These are phyloP conservation scores for Jamesozyma rosinii DNA, from an alignment of 805 yeast genomes.

Conservation along the genomic window DNA sequence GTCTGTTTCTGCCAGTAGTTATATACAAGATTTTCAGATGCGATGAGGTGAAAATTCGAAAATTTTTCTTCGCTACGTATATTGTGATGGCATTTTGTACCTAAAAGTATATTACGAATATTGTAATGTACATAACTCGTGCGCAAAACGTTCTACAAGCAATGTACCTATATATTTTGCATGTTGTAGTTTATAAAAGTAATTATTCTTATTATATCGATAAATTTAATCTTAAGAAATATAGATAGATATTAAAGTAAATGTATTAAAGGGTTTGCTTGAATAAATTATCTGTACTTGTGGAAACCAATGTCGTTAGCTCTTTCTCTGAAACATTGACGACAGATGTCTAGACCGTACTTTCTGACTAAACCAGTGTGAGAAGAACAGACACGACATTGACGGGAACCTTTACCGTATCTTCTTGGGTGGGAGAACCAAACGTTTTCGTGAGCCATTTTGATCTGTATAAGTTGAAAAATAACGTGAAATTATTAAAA, in stretches of 20 bases:
- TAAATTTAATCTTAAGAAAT: neutral
- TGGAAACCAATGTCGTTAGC: conserved; percentile 97
- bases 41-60: conserved; percentile 11
- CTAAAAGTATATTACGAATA: neutral
- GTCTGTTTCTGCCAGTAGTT: neutral
- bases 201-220: neutral
- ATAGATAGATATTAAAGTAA: neutral
- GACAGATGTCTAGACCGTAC: conserved; percentile 98
- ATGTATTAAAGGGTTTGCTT: neutral
- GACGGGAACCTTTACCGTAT: conserved; percentile 99
- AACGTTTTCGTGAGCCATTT: conserved; percentile 99
- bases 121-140: no score
- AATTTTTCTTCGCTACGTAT: neutral
- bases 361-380: conserved; percentile 99
- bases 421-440: conserved; percentile 99
- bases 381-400: conserved; percentile 97
- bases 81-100: neutral
- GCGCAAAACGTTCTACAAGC: no score
- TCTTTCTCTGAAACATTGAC: conserved; percentile 99
- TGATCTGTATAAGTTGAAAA: conserved; percentile 31
- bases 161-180: no score
- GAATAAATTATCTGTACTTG: conserved; percentile 79
- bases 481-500: neutral
- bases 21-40: conserved; percentile 5
- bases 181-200: neutral